Conservation (phyloP, 768 basidiomycete species). For the Suillus subaureus region DNA sequence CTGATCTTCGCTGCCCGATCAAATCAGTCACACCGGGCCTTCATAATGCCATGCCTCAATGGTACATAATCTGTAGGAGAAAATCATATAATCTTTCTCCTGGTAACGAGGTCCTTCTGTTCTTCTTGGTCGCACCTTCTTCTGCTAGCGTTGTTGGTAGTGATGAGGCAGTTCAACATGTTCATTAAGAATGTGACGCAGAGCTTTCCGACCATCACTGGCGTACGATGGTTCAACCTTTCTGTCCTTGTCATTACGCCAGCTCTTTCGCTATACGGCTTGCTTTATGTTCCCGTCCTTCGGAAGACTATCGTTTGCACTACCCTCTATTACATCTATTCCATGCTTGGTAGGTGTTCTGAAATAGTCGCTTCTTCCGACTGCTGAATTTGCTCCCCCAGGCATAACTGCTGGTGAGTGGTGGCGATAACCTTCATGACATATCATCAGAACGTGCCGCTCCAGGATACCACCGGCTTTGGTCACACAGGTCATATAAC, state of each 20-base stretch:
- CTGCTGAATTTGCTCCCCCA: slow-evolving; percentile 22
- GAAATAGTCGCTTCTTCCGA: slow-evolving; percentile 14
- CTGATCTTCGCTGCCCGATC: slow-evolving; percentile 2
- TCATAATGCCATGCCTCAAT: slow-evolving; percentile 3
- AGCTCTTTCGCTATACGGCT: slow-evolving; percentile 67
- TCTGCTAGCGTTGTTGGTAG: background rate
- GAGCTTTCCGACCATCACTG: slow-evolving; percentile 50
- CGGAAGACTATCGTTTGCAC: slow-evolving; percentile 62
- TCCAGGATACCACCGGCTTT: slow-evolving; percentile 79
- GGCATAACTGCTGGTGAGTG: slow-evolving; percentile 52
- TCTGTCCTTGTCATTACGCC: slow-evolving; percentile 72
- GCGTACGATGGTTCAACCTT: slow-evolving; percentile 80
- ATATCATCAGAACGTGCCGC: slow-evolving; percentile 10
- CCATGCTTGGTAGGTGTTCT: slow-evolving; percentile 70
- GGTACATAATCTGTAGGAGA: slow-evolving; percentile 4
- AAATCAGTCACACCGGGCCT: slow-evolving; percentile 2
- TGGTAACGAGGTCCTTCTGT: slow-evolving; percentile 14
- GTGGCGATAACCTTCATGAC: background rate
- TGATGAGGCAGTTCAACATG: slow-evolving; percentile 14
- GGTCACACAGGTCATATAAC: slow-evolving; percentile 85
- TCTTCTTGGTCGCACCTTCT: slow-evolving; percentile 7
- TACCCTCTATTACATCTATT: slow-evolving; percentile 79
- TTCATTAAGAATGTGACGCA: slow-evolving; percentile 20
- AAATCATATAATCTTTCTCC: slow-evolving; percentile 23
- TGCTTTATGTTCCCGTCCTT: slow-evolving; percentile 47